Conservation (phyloP, 2,329 filamentous ascomycete genomes). For the Fusarium sp. region DNA sequence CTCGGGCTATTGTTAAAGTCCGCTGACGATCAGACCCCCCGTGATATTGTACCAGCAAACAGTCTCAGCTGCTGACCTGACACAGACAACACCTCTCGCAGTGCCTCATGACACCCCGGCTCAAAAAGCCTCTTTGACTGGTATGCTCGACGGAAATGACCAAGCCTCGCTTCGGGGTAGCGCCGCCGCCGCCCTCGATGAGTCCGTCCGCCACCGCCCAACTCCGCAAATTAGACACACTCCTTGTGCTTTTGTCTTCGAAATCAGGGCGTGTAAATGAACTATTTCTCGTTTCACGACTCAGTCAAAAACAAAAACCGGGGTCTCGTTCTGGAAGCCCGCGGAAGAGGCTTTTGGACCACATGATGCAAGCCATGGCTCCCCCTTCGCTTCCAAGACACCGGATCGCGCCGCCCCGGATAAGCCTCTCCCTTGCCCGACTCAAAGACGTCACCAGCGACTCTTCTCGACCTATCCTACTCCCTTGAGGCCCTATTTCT, state of each 20-base stretch:
- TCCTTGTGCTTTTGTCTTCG: background rate
- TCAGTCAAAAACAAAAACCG: background rate
- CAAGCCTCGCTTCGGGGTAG: slow-evolving; percentile 18
- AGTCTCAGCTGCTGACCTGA: slow-evolving; percentile 15
- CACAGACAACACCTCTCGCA: slow-evolving; percentile 19
- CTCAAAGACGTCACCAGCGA: slow-evolving; percentile 6
- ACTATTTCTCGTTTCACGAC: background rate
- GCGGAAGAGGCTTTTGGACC: slow-evolving; percentile 27
- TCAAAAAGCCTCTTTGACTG: background rate
- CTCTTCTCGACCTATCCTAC: background rate
- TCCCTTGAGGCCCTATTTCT: background rate
- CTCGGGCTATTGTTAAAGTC: slow-evolving; percentile 18
- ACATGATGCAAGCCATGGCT: slow-evolving; percentile 9
- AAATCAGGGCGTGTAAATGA: slow-evolving; percentile 9
- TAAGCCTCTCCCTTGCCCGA: slow-evolving; percentile 16
- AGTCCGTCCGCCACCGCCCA: slow-evolving; percentile 9
- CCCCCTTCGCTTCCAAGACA: slow-evolving; percentile 18
- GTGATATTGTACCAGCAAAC: slow-evolving; percentile 14
- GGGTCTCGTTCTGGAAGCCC: slow-evolving; percentile 24
- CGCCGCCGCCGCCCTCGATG: slow-evolving; percentile 5
- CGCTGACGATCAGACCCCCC: slow-evolving; percentile 20
- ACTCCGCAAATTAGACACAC: slow-evolving; percentile 1
- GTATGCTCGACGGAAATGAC: slow-evolving; percentile 30
- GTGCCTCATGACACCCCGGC: background rate
- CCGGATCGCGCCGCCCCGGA: slow-evolving; percentile 34